Conservation (phyloP, 2,329 filamentous ascomycete genomes). For the Alternaria sp. region DNA sequence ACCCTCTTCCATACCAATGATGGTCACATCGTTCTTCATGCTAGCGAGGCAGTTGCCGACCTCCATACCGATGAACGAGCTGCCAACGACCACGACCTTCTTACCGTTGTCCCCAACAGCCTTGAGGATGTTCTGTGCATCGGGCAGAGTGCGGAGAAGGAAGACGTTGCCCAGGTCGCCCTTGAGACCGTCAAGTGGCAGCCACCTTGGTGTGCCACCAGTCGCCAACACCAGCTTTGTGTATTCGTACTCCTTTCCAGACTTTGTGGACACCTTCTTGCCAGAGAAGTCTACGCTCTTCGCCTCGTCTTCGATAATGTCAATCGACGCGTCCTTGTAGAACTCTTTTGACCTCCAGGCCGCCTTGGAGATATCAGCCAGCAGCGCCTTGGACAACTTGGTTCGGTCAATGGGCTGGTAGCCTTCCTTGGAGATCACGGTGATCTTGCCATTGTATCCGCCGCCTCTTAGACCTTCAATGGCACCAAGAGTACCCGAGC, state of each 20-base stretch:
- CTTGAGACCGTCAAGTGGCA: conserved; percentile 87
- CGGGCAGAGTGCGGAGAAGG: conserved; percentile 76
- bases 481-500: conserved; percentile 81
- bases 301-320: conserved; percentile 66
- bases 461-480: conserved; percentile 82
- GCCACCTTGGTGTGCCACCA: conserved; percentile 75
- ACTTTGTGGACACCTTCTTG: conserved; percentile 77
- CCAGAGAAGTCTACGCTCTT: conserved; percentile 75
- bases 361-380: conserved; percentile 80
- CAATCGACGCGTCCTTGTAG: conserved; percentile 70
- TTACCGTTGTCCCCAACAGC: conserved; percentile 83
- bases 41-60: conserved; percentile 79
- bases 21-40: conserved; percentile 81
- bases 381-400: conserved; percentile 92
- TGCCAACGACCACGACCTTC: conserved; percentile 91
- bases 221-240: conserved; percentile 90
- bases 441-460: conserved; percentile 80
- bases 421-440: conserved; percentile 82
- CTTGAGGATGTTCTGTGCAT: conserved; percentile 77
- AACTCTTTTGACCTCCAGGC: conserved; percentile 78
- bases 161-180: conserved; percentile 84
- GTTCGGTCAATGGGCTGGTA: conserved; percentile 90
- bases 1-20: conserved; percentile 83
- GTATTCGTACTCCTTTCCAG: conserved; percentile 75
- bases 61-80: conserved; percentile 98